Evolutionary conservation across 169 alveolate genomes (phyloP).

Genomic region (Plasmodium knowlesi): DNA sequence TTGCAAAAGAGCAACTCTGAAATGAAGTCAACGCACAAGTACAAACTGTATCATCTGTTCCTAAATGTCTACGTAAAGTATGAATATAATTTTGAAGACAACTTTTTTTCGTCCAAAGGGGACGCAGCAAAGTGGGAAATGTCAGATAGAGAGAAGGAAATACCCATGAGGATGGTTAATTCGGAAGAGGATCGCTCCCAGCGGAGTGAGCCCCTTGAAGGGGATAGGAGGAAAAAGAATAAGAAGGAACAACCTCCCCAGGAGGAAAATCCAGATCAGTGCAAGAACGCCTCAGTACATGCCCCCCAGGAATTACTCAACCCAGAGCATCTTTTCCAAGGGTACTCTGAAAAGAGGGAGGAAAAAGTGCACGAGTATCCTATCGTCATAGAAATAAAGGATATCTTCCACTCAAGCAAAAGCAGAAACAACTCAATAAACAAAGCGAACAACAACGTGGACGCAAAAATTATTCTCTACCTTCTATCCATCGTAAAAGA

Average conservation of each 20-base stretch:
- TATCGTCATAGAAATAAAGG: slow-evolving; percentile 39
- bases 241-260: neutral
- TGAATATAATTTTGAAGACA: slow-evolving; percentile 53
- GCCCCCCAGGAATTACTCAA: neutral
- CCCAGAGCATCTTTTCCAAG: slow-evolving; percentile 1
- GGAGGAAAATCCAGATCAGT: neutral
- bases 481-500: slow-evolving; percentile 59
- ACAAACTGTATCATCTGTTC: slow-evolving; percentile 59
- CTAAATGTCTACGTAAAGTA: slow-evolving; percentile 70
- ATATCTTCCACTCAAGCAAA: slow-evolving; percentile 13
- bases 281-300: neutral
- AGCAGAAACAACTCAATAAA: neutral
- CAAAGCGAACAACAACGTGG: slow-evolving; percentile 46
- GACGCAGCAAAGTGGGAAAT: neutral
- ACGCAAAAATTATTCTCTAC: slow-evolving; percentile 64
- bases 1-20: neutral
- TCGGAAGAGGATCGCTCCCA: neutral
- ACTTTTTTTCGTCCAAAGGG: neutral
- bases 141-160: neutral
- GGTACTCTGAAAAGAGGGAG: slow-evolving; percentile 26
- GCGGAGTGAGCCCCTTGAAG: neutral
- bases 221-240: neutral
- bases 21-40: neutral
- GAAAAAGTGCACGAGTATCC: neutral
- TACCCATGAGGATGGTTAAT: neutral